Evolutionary conservation across 1,284 basidiomycete genomes (phyloP), one percentile per base, ranked within the genome.

Genomic region (Tetrapyrgos nigripes): DNA sequence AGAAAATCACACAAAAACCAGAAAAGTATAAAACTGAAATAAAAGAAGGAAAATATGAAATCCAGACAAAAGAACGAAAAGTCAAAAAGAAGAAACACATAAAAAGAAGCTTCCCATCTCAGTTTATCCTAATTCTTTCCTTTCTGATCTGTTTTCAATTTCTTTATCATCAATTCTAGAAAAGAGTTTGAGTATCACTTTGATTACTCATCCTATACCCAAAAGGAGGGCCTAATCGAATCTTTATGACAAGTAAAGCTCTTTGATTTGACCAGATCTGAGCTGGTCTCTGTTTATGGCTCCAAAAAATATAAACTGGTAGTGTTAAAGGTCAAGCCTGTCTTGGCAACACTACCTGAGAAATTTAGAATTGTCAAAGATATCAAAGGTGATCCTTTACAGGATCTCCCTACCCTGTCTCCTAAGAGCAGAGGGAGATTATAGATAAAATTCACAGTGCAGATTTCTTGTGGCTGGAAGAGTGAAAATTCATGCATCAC

Each of bases 271-370:
- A 26, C 44, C 11, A n/a, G 46, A 11, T 29, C 21, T 23, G 24
- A 14, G n/a, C 28, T 24, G 8, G 14, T 13, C 4, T 9, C 19
- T 4, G 65, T 19, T 17, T 73, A 44, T 37, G 54, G 33, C 2
- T 27, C 29, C 27, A 70, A 69, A 49, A 75, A 76, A 61, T 78
- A 78, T 62, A 77, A 78, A 51, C 74, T 71, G 0, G 75, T 77
- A 4, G 68, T 67, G 0, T 43, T 59, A 14, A 73, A 73, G 52
- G 61, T 70, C 13, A 54, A 64, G 33, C 75, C 76, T 0, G 62
- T 77, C 1, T 60, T 63, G 4, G 61, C 63, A 2, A 58, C 62
- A 0, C 50, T 73, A 8, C 73, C 68, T 0, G 67, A 73, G 14
- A 55, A 73, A 14, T 79, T 72, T 44, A 56, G 72, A 9, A 73